Base-by-base conservation (phyloP, 139 green algal genomes). In the Penium margaritaceum region DNA sequence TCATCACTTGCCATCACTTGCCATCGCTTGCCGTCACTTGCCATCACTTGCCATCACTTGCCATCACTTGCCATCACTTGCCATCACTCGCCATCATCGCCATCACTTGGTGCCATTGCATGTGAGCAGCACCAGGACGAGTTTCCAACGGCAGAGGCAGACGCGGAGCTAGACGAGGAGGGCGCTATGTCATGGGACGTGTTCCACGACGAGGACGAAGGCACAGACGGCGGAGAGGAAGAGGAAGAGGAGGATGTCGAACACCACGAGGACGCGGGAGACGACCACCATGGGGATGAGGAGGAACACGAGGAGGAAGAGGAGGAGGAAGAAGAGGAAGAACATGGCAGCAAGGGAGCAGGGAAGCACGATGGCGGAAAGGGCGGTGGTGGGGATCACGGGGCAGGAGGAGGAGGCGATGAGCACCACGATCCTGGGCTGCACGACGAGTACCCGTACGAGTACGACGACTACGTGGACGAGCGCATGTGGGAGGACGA, bases 121-220 rank as follows among this genome's bases (percentile, higher is more conserved):
- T n/a, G n/a, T n/a, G n/a, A n/a, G n/a, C n/a, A n/a, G n/a, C n/a
- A n/a, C n/a, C n/a, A n/a, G n/a, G n/a, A n/a, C n/a, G n/a, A 55
- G 44, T 41, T 46, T 9, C 62, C 24, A 2, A 70, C 62, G 6
- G 62, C 39, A 35, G 62, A 70, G 62, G 17, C 62, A 2, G 62
- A 70, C 27, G 32, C 29, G 2, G 12, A 44, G 5, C 57, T 92
- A 19, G 81, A 70, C 0, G 27, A 88, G 27, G 88, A 94, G 65
- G 90, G 85, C 0, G 43, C 76, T 4, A 66, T 78, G 19, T 88
- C 86, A 1, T 88, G 90, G 34, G 72, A 90, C 14, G 78, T 86
- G 41, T 84, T 87, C n/a, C 77, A 77, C 12, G 70, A 75, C 32
- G 67, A 68, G 1, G 67, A 75, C 30, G 32, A 38, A 5, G 32